Conservation (phyloP, 2,329 filamentous ascomycete species). For the Thermothelomyces thermophilus region DNA sequence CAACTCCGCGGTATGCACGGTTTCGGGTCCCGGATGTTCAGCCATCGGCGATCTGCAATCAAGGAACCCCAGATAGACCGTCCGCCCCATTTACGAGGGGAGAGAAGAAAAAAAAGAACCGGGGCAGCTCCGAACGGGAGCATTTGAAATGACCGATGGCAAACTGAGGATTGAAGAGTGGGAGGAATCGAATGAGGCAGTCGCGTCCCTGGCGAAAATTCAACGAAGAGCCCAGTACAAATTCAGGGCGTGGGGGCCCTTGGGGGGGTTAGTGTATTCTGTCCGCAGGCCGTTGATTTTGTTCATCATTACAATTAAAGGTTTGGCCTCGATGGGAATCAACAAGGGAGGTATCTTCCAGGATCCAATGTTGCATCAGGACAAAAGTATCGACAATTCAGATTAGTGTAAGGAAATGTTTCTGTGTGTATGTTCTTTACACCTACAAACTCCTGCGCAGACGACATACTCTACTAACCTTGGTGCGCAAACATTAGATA, state of each 20-base stretch:
- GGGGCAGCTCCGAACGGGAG: background rate
- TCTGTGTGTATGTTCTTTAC: background rate
- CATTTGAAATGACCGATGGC: constrained; percentile 1
- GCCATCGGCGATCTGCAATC: constrained; percentile 5
- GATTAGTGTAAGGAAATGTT: background rate
- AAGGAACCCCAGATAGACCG: background rate
- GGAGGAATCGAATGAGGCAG: background rate
- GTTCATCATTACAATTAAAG: too few species aligned
- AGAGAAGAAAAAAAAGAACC: background rate
- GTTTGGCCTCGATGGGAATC: too few species aligned
- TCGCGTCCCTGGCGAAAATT: background rate
- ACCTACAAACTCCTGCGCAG: too few species aligned
- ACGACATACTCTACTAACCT: too few species aligned
- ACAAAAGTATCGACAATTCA: background rate
- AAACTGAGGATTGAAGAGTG: background rate
- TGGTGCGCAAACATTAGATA: background rate
- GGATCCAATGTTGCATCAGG: background rate
- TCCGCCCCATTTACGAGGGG: background rate
- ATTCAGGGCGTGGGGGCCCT: background rate
- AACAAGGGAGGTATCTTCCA: too few species aligned
- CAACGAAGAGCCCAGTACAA: background rate
- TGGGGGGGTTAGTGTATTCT: background rate
- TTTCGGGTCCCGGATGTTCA: constrained; percentile 1
- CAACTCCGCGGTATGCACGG: constrained; percentile 3
- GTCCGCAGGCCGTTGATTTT: too few species aligned